A percentile compares a stretch with the other conserved stretches of the same genome.
These are phyloP conservation scores for Thamnidium elegans DNA, from an alignment of 192 early-diverging fungal species.

Conservation along the genomic window DNA sequence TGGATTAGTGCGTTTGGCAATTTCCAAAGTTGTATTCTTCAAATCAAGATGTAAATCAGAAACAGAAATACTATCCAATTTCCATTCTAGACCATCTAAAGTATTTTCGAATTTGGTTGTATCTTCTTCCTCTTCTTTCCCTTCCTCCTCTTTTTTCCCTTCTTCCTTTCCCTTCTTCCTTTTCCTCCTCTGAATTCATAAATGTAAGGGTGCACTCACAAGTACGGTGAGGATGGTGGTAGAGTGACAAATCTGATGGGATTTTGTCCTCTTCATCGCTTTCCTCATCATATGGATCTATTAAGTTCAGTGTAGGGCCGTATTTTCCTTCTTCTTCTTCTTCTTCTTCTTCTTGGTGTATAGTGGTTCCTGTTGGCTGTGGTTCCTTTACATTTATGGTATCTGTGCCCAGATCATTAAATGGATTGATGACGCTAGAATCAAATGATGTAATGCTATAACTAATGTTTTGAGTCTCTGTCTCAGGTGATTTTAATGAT, in stretches of 20 bases:
- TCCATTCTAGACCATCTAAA: not conserved
- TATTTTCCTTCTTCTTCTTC: too few relatives aligned
- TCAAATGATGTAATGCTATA: not conserved
- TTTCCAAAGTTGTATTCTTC: slow-evolving; percentile 1
- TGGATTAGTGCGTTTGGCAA: not conserved
- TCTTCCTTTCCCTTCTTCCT: too few relatives aligned
- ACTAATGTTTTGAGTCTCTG: not conserved
- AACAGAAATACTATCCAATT: not conserved
- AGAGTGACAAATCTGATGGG: slow-evolving; percentile 13
- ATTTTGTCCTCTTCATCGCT: slow-evolving; percentile 13
- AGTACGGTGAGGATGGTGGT: slow-evolving; percentile 6
- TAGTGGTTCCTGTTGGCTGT: too few relatives aligned
- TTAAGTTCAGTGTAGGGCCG: too few relatives aligned
- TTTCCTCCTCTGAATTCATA: not conserved
- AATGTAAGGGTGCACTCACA: slow-evolving; percentile 7
- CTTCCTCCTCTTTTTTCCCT: too few relatives aligned
- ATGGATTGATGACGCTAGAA: not conserved
- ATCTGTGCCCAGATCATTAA: not conserved
- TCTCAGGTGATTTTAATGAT: not conserved
- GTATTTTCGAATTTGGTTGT: not conserved
- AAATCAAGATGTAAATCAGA: slow-evolving; percentile 7
- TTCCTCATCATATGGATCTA: not conserved
- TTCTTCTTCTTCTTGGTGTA: too few relatives aligned
- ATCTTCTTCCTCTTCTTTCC: not conserved
- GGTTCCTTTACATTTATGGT: too few relatives aligned